Base-by-base conservation (phyloP, 192 early-diverging fungal genomes). In the Allomyces macrogynus region DNA sequence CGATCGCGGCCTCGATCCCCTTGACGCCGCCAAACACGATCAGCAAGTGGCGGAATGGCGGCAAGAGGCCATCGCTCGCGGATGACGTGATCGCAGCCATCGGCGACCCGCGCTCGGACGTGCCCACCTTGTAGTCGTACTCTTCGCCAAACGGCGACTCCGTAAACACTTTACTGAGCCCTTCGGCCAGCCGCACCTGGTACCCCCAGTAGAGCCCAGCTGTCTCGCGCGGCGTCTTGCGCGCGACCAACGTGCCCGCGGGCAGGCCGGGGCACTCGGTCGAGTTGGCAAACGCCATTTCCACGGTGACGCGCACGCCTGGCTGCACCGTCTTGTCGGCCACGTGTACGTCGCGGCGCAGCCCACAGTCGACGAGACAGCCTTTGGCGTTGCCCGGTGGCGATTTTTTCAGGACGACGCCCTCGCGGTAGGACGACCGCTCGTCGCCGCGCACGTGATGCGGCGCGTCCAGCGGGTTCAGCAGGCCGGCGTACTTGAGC, bases 191-290 rank as follows among this genome's bases (percentile, higher is more conserved):
- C 23, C 86, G 70, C 32, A 86, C 79, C 60, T 73, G 73, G 68
- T 84, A 87, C 8, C 86, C 86, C 86, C 86, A 87, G 64, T 85
- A 86, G 18, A 84, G 66, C 0, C 86, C 86, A 0, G 68, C 62
- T 54, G 78, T 72, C 67, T 83, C 80, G n/a, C 78, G 67, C 8
- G 86, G 86, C 10, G 69, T 69, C 57, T 77, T 79, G 32, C 83
- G 82, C 16, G 78, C 78, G 12, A 87, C 78, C 0, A 82, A 77
- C 25, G 73, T 78, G 44, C 75, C 84, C 20, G 20, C 49, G 65
- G 72, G 69, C 25, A 80, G 68, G 43, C 73, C 76, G 10, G 73
- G 72, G 20, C 61, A 27, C 40, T 71, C 72, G 42, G 64, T 25
- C 49, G 49, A 26, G 32, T 40, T 40, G 24, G 24, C 27, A 12